These are phyloP conservation scores for Terana coerulea DNA, from an alignment of 768 basidiomycete species.

Conservation along the genomic window DNA sequence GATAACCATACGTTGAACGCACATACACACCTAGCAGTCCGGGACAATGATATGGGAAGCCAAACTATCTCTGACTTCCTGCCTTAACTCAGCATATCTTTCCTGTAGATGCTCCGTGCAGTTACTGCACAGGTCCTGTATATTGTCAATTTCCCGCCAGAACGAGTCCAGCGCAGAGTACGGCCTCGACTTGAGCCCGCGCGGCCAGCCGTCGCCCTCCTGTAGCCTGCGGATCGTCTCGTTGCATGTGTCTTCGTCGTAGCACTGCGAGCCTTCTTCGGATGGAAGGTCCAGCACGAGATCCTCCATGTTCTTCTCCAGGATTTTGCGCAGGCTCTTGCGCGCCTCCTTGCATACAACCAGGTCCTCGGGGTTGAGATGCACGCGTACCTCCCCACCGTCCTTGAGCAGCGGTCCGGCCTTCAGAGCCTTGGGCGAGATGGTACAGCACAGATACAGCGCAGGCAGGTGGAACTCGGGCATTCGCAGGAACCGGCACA, in stretches of 20 bases:
- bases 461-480: conserved; percentile 3
- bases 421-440: not conserved
- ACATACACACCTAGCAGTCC: not conserved
- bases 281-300: not conserved
- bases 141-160: not conserved
- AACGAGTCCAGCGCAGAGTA: not conserved
- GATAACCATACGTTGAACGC: too few relatives aligned
- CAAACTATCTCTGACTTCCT: not conserved
- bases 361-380: not conserved
- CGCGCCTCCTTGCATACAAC: not conserved
- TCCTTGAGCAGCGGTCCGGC: not conserved
- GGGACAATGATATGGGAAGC: not conserved
- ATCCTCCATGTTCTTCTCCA: not conserved
- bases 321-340: not conserved
- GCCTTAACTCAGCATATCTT: not conserved
- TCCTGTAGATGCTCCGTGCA: not conserved
- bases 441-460: conserved; percentile 5
- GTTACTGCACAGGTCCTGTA: not conserved
- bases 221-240: not conserved
- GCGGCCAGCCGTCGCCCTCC: not conserved
- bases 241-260: not conserved
- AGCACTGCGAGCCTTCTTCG: not conserved
- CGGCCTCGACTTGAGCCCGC: not conserved
- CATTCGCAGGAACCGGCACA: not conserved
- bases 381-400: not conserved